Evolutionary conservation across 2,329 filamentous ascomycete genomes (phyloP).

Genomic region (Talaromyces sp.): DNA sequence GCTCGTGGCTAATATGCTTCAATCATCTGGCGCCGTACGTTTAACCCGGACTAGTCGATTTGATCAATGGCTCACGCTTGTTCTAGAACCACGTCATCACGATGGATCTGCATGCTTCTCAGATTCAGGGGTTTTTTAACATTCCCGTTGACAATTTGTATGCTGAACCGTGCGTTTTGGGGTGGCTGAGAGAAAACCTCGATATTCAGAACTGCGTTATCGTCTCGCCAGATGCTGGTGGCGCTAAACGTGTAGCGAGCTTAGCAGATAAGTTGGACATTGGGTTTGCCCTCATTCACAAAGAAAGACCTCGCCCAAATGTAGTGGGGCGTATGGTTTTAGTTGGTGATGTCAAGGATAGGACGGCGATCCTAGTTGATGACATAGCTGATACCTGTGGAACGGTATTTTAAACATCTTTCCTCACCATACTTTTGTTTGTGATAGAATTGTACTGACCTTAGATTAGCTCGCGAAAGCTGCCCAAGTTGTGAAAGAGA

Average conservation of each 20-base stretch:
- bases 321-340: constrained; percentile 91
- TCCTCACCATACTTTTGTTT: background rate
- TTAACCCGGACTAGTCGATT: background rate
- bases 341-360: constrained; percentile 86
- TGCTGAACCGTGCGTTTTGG: constrained; percentile 83
- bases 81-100: constrained; percentile 78
- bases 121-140: constrained; percentile 96
- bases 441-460: background rate
- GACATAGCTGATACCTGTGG: constrained; percentile 97
- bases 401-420: constrained; percentile 39
- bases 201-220: constrained; percentile 80
- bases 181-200: constrained; percentile 85
- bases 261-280: constrained; percentile 73
- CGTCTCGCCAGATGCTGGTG: constrained; percentile 89
- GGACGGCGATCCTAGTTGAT: constrained; percentile 91
- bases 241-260: constrained; percentile 67
- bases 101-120: constrained; percentile 92
- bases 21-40: constrained; percentile 62
- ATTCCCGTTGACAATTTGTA: constrained; percentile 76
- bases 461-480: constrained; percentile 61
- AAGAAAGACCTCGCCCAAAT: constrained; percentile 85
- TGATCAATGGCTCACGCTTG: background rate
- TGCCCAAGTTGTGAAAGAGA: constrained; percentile 76
- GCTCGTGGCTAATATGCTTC: constrained; percentile 94
- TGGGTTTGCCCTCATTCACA: constrained; percentile 91